phyloP scores from a whole-genome alignment of 345 rosid genomes.

The Dipteronia sinensis region DNA sequence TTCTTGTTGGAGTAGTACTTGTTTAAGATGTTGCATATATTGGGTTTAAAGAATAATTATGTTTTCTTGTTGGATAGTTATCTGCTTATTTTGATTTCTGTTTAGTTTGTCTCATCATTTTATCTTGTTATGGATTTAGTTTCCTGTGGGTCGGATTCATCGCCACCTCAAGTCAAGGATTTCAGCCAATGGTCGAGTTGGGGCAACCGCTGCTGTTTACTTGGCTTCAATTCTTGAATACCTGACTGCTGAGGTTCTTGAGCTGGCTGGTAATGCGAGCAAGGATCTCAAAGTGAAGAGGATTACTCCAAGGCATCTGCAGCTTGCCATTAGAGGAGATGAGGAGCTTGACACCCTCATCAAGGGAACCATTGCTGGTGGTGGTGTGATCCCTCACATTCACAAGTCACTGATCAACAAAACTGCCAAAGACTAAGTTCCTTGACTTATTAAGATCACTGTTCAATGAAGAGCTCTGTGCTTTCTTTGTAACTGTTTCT shows the following conservation, averaged over 20 bases:
- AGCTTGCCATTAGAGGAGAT: conserved; percentile 56
- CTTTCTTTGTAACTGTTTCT: conserved; percentile 16
- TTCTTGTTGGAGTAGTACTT: not conserved
- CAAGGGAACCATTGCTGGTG: conserved; percentile 70
- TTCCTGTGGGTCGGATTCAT: conserved; percentile 78
- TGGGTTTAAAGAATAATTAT: not conserved
- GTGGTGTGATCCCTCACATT: conserved; percentile 92
- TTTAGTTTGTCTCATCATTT: not conserved
- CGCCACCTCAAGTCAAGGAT: conserved; percentile 65
- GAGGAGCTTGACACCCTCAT: conserved; percentile 67
- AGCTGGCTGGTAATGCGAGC: conserved; percentile 75
- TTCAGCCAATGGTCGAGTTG: conserved; percentile 67
- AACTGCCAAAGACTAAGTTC: conserved; percentile 59
- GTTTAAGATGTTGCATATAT: not conserved
- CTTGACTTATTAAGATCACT: not conserved
- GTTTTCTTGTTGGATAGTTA: not conserved
- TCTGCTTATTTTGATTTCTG: not conserved
- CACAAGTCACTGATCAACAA: conserved; percentile 93
- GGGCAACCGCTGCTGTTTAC: conserved; percentile 83
- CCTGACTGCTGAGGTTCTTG: conserved; percentile 78
- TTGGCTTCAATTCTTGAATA: conserved; percentile 70
- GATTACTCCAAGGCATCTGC: conserved; percentile 58
- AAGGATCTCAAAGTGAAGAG: conserved; percentile 80
- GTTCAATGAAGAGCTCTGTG: not conserved
- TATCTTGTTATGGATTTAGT: conserved; percentile 32